Evolutionary conservation across 2,329 filamentous ascomycete genomes (phyloP), one percentile per base, ranked within the genome.

Genomic region (Aspergillus piperis): DNA sequence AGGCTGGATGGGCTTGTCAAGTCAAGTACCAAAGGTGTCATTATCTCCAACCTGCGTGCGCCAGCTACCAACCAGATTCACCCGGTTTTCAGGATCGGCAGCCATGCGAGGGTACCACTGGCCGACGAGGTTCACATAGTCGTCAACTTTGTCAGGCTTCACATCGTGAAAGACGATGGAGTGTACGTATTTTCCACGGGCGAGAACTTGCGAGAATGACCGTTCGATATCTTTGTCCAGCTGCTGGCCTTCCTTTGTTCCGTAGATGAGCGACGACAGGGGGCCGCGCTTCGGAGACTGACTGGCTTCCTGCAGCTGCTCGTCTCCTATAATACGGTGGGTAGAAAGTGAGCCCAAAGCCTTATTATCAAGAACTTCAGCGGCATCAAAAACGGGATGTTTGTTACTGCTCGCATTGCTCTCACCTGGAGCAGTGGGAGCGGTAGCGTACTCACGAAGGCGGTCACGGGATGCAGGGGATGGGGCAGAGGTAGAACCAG

Each of bases 21-120:
- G n/a, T 50, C 8, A 76, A 86, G 63, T 85, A 96, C 93, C 87
- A 79, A 99, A 99, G 0, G 93, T 97, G 73, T 99, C 92, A 75
- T 92, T 96, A 71, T 99, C 94, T 63, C 95, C 95, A 54, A 99
- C 93, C 77, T 99, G 95, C 15, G 93, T 97, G 77, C 94, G 88
- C 95, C 95, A 99, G 82, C 94, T 98, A 70, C 95, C 95, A 5
- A 99, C 95, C 59, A 99, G 81, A 76, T 99, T 89, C 68, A 99
- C 94, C 79, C 94, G 94, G 80, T 98, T 96, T 79, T 95, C 89
- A 19, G 90, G 88, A 67, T 88, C 84, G 61, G 85, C 84, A 49
- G 95, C 95, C 84, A 98, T 92, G 73, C 86, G 87, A 8, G 95
- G 94, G 73, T 99, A 99, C 90, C 92, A 98, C 39, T 85, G 83